Conservation (phyloP, 176 grass and related monocot genomes). For the Melocanna baccifera region DNA sequence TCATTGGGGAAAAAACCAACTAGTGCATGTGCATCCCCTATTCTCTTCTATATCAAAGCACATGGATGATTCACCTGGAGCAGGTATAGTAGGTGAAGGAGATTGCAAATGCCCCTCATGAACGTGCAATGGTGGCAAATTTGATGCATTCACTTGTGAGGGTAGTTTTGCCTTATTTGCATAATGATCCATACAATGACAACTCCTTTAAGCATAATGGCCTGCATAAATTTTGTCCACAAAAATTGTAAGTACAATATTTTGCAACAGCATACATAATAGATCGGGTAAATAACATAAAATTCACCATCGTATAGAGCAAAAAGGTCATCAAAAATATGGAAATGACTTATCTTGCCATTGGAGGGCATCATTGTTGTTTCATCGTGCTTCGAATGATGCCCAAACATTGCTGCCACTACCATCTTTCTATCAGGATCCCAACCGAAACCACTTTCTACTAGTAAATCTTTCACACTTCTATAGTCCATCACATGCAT, state of each 20-base stretch:
- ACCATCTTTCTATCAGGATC: neutral
- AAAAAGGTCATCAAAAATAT: neutral
- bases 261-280: too few species aligned
- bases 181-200: slow-evolving; percentile 26
- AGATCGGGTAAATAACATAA: too few species aligned
- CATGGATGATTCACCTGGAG: neutral
- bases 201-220: neutral
- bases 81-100: neutral
- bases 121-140: neutral
- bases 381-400: neutral
- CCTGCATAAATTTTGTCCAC: neutral
- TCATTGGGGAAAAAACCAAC: neutral
- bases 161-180: neutral
- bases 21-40: neutral
- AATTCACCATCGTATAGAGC: neutral
- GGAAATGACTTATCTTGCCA: neutral
- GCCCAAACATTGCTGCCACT: neutral
- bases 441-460: slow-evolving; percentile 6
- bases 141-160: neutral
- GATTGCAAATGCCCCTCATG: neutral
- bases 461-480: neutral
- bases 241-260: too few species aligned
- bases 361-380: neutral
- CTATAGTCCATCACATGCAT: neutral
- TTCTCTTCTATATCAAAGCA: neutral